These are phyloP conservation scores for Arthroderma sp. DNA, from an alignment of 2,329 filamentous ascomycete species.

Conservation along the genomic window DNA sequence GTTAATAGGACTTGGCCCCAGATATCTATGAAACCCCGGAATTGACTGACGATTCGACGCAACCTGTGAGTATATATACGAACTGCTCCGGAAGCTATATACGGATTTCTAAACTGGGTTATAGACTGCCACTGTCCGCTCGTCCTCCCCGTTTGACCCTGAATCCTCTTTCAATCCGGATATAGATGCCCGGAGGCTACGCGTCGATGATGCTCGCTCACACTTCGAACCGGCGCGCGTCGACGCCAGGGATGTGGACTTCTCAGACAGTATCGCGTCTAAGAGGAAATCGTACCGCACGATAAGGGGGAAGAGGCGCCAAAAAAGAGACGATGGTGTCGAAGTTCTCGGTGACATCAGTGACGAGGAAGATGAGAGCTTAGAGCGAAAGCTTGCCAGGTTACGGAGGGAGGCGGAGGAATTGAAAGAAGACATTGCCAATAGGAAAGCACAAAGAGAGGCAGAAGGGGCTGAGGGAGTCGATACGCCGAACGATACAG, in stretches of 20 bases:
- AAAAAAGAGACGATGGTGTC: conserved; percentile 31
- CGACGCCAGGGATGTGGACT: conserved; percentile 67
- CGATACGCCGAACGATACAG: conserved; percentile 28
- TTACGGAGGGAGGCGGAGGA: conserved; percentile 72
- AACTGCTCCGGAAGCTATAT: background rate
- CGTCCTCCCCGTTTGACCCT: conserved; percentile 45
- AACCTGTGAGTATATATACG: conserved; percentile 46
- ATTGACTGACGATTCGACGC: conserved; percentile 73
- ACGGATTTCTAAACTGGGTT: conserved; percentile 1
- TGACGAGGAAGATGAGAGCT: conserved; percentile 63
- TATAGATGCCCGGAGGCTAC: conserved; percentile 64
- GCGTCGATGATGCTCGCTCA: conserved; percentile 64
- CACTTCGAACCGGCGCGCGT: conserved; percentile 65
- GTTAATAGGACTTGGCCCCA: conserved; percentile 64
- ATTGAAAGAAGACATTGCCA: conserved; percentile 41
- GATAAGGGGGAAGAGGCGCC: conserved; percentile 52
- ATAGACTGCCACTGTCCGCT: conserved; percentile 42
- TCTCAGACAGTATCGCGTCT: conserved; percentile 73
- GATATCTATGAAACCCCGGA: conserved; percentile 97
- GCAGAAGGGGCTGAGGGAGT: conserved; percentile 31
- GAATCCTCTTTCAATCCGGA: conserved; percentile 39
- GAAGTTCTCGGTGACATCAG: conserved; percentile 61
- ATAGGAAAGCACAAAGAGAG: conserved; percentile 40
- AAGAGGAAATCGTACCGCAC: conserved; percentile 76
- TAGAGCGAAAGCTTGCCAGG: conserved; percentile 67